Evolutionary conservation across 83 land plant genomes (phyloP), one percentile per base, ranked within the genome.

Genomic region (Larix sibirica): DNA sequence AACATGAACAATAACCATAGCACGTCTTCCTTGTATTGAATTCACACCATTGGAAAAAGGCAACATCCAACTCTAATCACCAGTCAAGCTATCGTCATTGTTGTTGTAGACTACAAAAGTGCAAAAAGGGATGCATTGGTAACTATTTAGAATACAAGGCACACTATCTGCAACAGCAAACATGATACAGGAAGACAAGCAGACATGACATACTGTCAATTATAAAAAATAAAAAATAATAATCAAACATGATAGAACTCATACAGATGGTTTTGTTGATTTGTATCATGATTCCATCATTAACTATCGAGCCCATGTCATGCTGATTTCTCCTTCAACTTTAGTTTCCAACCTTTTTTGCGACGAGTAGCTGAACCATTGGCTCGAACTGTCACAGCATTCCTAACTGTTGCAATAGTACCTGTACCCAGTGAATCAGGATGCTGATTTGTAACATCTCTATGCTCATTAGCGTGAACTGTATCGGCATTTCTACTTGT

Each of bases 151-250:
- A 54, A 14, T 13, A 54, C 58, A 54, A 12, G 58, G 58, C 58
- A 54, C 16, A 54, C 58, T 54, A 54, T 54, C 58, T 54, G 16
- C 58, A 54, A 54, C 58, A 13, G 58, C 58, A 54, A 54, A 54
- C 58, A 54, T 54, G 58, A 54, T 13, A 54, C 58, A 54, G 58
- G 58, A 54, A 54, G 58, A 54, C 58, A 54, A 54, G 58, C 58
- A 54, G 58, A 54, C 58, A 12, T 54, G 58, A 54, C 16, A 54
- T 54, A 3, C 14, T 54, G 58, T 13, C 16, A 54, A 54, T 3
- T 54, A 74, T 74, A 74, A 74, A 71, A 71, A 40, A 36, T 18
- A 42, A 71, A 71, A 47, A 47, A 10, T 74, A 69, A 44, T 40
- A 74, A 8, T 14, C 21, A 23, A 16, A 74, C 21, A 54, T 54